These are phyloP conservation scores for Spinacia oleracea DNA, from an alignment of 179 eudicot species.

Conservation along the genomic window DNA sequence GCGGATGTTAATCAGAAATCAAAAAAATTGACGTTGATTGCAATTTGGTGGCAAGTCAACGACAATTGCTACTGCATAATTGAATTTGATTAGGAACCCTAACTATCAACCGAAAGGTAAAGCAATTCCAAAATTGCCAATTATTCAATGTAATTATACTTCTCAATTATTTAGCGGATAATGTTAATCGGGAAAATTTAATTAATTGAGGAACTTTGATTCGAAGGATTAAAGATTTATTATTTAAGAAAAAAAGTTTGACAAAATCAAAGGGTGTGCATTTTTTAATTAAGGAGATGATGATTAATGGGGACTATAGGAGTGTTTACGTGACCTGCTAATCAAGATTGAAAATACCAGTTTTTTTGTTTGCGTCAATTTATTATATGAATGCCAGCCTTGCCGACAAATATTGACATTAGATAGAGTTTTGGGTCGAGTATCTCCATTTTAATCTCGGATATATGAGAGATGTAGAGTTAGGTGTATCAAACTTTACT, in stretches of 20 bases:
- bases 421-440: too few relatives aligned
- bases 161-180: background rate
- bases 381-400: background rate
- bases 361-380: background rate
- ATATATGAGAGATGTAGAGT: too few relatives aligned
- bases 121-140: background rate
- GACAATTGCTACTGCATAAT: slow-evolving; percentile 21
- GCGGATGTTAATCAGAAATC: slow-evolving; percentile 1
- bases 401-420: background rate
- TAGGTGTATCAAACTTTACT: too few relatives aligned
- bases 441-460: too few relatives aligned
- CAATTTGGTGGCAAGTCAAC: slow-evolving; percentile 32
- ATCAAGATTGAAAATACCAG: slow-evolving; percentile 8
- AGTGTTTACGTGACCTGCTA: slow-evolving; percentile 8
- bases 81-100: slow-evolving; percentile 17
- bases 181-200: background rate
- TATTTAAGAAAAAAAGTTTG: background rate
- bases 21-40: slow-evolving; percentile 5
- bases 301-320: background rate
- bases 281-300: background rate
- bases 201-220: background rate
- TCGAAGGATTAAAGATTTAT: too few relatives aligned
- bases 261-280: background rate
- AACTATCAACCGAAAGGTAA: background rate
- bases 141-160: background rate